A percentile compares a stretch with the other conserved stretches of the same genome.
phyloP scores from a whole-genome alignment of 306 rosid genomes.

The Castanea mollissima region DNA sequence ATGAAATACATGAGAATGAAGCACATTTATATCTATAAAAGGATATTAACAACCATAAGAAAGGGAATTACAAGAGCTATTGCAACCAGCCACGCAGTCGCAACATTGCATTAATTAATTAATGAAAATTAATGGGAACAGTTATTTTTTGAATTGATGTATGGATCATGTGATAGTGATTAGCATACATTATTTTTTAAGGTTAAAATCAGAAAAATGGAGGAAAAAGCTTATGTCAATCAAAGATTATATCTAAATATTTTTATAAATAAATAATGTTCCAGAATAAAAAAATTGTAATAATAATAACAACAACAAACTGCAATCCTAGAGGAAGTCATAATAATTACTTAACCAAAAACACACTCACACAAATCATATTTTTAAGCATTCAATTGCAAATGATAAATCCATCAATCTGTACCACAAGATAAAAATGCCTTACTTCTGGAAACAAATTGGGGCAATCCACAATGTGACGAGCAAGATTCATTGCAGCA shows the following conservation, averaged over 20 bases:
- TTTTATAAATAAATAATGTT: too few relatives aligned
- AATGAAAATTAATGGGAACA: too few relatives aligned
- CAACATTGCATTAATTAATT: neutral
- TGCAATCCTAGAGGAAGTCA: neutral
- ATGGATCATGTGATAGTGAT: neutral
- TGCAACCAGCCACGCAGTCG: neutral
- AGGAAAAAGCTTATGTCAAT: neutral
- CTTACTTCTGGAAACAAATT: slow-evolving; percentile 93
- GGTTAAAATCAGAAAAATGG: neutral
- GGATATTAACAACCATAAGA: neutral
- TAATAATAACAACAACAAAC: too few relatives aligned
- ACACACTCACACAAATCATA: neutral
- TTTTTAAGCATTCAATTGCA: neutral
- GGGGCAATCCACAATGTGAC: slow-evolving; percentile 85
- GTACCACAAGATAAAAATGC: neutral
- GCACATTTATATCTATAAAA: too few relatives aligned
- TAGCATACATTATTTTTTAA: neutral
- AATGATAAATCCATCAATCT: neutral
- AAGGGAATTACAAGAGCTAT: neutral
- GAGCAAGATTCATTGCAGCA: slow-evolving; percentile 80
- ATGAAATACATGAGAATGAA: too few relatives aligned
- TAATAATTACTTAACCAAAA: neutral
- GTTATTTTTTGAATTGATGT: neutral
- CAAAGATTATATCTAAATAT: neutral
- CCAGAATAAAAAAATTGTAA: too few relatives aligned